Percentiles rank a stretch among this genome's conserved stretches.
Evolutionary conservation across 768 basidiomycete genomes (phyloP).

Genomic region (Boletus reticulatus): DNA sequence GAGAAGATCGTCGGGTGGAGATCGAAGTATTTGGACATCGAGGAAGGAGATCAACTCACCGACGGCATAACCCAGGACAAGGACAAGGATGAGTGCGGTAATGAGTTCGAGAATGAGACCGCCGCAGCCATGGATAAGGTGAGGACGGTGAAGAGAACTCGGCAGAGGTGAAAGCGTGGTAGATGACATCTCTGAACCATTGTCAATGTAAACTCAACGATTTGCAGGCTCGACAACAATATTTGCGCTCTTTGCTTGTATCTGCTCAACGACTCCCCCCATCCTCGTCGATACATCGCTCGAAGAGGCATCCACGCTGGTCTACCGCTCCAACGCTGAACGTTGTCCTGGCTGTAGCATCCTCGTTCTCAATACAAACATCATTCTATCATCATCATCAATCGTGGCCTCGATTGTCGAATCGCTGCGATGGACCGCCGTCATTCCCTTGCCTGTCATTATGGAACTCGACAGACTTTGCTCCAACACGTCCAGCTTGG

Average conservation of each 20-base stretch:
- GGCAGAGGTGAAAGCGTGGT: slow-evolving; percentile 73
- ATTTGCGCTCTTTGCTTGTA: slow-evolving; percentile 69
- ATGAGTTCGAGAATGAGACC: slow-evolving; percentile 35
- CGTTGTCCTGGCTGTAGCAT: slow-evolving; percentile 83
- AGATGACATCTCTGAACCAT: slow-evolving; percentile 11
- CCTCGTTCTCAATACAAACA: slow-evolving; percentile 94
- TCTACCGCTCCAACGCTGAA: slow-evolving; percentile 40
- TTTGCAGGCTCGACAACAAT: slow-evolving; percentile 65
- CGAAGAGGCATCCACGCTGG: slow-evolving; percentile 28
- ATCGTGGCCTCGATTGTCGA: slow-evolving; percentile 76
- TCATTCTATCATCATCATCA: slow-evolving; percentile 79
- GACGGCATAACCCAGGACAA: slow-evolving; percentile 87
- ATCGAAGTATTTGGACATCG: slow-evolving; percentile 73
- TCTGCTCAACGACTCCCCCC: slow-evolving; percentile 34
- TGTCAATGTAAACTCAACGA: slow-evolving; percentile 5
- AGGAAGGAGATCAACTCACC: slow-evolving; percentile 52
- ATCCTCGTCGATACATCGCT: slow-evolving; percentile 25
- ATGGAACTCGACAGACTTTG: slow-evolving; percentile 96
- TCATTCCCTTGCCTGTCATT: slow-evolving; percentile 91
- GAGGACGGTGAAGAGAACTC: slow-evolving; percentile 67
- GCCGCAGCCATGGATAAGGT: slow-evolving; percentile 64
- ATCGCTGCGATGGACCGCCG: slow-evolving; percentile 78
- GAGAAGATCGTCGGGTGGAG: slow-evolving; percentile 65
- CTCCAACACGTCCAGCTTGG: slow-evolving; percentile 65
- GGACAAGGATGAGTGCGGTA: slow-evolving; percentile 43